Evolutionary conservation across 306 rosid genomes (phyloP).

Genomic region (Castanea crenata): DNA sequence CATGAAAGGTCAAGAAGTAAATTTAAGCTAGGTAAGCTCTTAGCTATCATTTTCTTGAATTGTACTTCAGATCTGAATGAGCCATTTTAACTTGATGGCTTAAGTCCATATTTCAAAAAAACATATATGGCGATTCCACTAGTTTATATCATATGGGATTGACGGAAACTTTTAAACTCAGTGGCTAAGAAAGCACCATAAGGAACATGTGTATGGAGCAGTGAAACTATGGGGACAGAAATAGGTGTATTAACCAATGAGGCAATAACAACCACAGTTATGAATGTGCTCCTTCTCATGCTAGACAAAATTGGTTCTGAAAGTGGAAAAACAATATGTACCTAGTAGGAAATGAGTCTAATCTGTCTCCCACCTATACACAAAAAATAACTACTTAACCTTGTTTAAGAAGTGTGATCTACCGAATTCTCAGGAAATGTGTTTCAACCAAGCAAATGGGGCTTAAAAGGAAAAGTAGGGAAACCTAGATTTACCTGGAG

Average conservation of each 20-base stretch:
- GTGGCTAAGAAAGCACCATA: neutral
- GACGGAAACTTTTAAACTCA: neutral
- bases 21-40: neutral
- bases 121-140: neutral
- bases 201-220: neutral
- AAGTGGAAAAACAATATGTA: neutral
- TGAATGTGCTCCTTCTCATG: neutral
- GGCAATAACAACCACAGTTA: neutral
- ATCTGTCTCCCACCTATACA: neutral
- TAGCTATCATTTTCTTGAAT: neutral
- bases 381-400: neutral
- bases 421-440: neutral
- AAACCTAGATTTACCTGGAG: slow-evolving; percentile 57
- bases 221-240: neutral
- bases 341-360: neutral
- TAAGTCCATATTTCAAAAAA: neutral
- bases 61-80: neutral
- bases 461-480: neutral
- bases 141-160: neutral
- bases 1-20: neutral
- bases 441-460: neutral
- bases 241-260: neutral
- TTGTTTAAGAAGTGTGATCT: neutral
- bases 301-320: neutral
- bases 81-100: neutral